Base-by-base conservation (phyloP, 1,139 yeast species). In the Hyphopichia fennica region DNA sequence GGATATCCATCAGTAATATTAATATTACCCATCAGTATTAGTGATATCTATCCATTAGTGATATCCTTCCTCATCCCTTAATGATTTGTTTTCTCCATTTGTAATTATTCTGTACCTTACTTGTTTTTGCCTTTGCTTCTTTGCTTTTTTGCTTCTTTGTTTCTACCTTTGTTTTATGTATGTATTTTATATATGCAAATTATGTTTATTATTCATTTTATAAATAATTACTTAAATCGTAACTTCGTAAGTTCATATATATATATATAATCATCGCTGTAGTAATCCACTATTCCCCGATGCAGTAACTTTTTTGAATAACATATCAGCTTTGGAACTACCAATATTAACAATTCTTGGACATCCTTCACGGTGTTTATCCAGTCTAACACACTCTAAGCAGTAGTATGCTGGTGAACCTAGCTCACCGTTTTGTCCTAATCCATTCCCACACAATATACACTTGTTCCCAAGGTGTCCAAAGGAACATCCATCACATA, bases 361-460 rank as follows among this genome's bases (percentile, higher is more conserved):
- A 65, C 99, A 91, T 1, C 99, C 99, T 58, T 91, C 96, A 34
- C 96, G 69, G 57, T 88, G 90, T 55, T 82, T 82, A 55, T 90
- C 98, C 38, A 80, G 58, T 37, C 81, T 60, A 5, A 90, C 93
- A 62, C 99, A 91, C 59, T 90, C 96, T 51, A 80, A 74, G 57
- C 99, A 91, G 62, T 89, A 93, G 57, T 72, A 87, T 0, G 96
- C 96, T 29, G 82, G 85, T 3, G 76, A 66, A 2, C 77, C 77
- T 27, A 50, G 50, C 39, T 65, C 72, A 17, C 52, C 52, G 41
- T 62, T 57, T 2, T 86, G 88, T 11, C 73, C 71, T 34, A 68
- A 51, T 47, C 55, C 60, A 39, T 63, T 64, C 18, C 90, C 87
- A 65, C 98, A 91, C 20, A 89, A 67, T 18, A 90, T 81, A 58